These are phyloP conservation scores for Lagerstroemia speciosa DNA, from an alignment of 345 rosid species.

Conservation along the genomic window DNA sequence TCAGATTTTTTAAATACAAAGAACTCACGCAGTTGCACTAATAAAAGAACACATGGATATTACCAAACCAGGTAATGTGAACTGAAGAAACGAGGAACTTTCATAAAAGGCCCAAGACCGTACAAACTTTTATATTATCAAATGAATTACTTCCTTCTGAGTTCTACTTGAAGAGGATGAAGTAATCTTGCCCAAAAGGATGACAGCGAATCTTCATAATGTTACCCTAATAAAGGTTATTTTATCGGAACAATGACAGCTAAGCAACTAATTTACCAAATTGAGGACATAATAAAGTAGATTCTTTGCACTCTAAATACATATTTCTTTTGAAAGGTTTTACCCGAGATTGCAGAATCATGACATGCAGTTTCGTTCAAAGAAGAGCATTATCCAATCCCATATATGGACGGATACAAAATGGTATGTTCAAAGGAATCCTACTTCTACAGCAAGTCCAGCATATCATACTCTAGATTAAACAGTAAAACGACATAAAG, in stretches of 20 bases:
- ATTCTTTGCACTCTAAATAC: background rate
- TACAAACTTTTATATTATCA: background rate
- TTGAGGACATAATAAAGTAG: background rate
- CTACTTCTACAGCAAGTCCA: background rate
- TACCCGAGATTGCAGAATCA: background rate
- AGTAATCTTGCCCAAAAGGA: no score
- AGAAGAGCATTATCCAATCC: background rate
- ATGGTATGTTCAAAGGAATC: background rate
- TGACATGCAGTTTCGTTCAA: background rate
- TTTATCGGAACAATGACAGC: background rate
- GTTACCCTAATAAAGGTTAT: background rate
- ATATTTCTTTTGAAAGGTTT: background rate
- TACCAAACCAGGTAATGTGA: background rate
- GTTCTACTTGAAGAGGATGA: no score
- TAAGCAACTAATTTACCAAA: background rate
- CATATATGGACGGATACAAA: background rate
- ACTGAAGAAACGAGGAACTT: background rate
- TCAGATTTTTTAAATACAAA: background rate
- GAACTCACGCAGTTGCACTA: background rate
- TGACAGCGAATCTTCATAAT: background rate
- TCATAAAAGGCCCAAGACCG: background rate
- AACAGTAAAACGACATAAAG: background rate
- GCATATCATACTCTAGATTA: background rate
- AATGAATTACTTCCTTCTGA: background rate
- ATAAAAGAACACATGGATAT: background rate